Evolutionary conservation across 768 basidiomycete species (phyloP), one percentile per base, ranked within the genome.

Genomic region (Russula abietina): DNA sequence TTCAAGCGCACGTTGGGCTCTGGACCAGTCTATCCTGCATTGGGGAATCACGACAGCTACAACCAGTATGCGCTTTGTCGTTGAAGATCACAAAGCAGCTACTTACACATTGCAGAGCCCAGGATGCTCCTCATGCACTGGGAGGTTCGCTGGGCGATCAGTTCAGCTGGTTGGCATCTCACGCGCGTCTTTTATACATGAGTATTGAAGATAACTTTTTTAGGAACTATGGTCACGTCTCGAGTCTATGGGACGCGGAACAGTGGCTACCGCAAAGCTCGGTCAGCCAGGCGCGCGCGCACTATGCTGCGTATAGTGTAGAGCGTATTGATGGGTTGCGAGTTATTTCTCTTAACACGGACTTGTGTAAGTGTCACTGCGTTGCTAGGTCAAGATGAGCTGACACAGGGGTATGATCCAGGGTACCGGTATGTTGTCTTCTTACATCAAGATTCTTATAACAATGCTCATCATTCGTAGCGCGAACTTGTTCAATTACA

Each of bases 41-140:
- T 91, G 10, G 89, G 89, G 10, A 91, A 91, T 70, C 89, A 91
- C 68, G 89, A 91, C 70, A 84, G 79, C 46, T 88, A 85, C 71
- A 84, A 85, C 67, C 79, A 83, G 84, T 87, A 64, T 33, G 81
- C 68, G 10, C 26, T 36, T 55, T 39, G 28, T 26, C 3, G 2
- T 24, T 6, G 32, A 24, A n/a, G 41, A 38, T 5, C 36, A 22
- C 16, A 14, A 7, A 36, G 22, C 48, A 51, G 16, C 43, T 26
- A 6, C 51, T 60, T 17, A 28, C 61, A 5, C 48, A 9, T n/a
- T 24, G 22, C 69, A 78, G 85, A 72, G 83, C 81, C 2, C 78
- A 85, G 68, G 87, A 87, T 65, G 81, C 87, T 1, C 81, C 84
- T 32, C 78, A 82, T 67, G 76, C 83, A 7, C 73, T 89, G 1